These are phyloP conservation scores for Arctium minus DNA, from an alignment of 129 eudicot genomes.

Conservation along the genomic window DNA sequence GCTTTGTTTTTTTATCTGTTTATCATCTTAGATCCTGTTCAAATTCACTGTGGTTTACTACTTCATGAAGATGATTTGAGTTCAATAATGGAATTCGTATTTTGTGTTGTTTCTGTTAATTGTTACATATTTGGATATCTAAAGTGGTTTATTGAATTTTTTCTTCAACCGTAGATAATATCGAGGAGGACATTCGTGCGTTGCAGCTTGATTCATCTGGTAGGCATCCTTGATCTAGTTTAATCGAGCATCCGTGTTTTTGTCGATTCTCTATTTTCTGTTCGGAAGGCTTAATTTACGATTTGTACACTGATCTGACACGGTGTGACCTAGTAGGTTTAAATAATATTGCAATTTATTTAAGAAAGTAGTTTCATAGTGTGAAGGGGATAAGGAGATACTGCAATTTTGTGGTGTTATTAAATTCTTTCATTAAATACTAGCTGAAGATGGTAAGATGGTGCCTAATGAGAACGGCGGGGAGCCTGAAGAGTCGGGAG, in stretches of 20 bases:
- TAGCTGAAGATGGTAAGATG: constrained; percentile 40
- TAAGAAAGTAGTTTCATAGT: not conserved
- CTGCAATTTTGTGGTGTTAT: not conserved
- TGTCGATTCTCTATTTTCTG: not conserved
- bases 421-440: constrained; percentile 4
- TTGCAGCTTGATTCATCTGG: constrained; percentile 94
- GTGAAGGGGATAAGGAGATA: not conserved
- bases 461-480: constrained; percentile 33
- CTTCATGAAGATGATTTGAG: not conserved
- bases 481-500: constrained; percentile 29
- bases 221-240: constrained; percentile 16
- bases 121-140: not conserved
- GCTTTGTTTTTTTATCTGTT: not conserved
- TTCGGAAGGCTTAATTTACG: not conserved
- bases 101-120: not conserved
- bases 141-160: constrained; percentile 3
- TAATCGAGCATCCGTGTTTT: not conserved
- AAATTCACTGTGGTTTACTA: not conserved
- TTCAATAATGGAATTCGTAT: not conserved
- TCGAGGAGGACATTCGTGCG: constrained; percentile 76
- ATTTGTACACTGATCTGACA: not conserved
- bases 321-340: not conserved
- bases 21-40: not conserved
- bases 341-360: not conserved
- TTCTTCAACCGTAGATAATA: constrained; percentile 35